Conservation (phyloP, 257 asterid species). For the Solanum pinnatisectum region DNA sequence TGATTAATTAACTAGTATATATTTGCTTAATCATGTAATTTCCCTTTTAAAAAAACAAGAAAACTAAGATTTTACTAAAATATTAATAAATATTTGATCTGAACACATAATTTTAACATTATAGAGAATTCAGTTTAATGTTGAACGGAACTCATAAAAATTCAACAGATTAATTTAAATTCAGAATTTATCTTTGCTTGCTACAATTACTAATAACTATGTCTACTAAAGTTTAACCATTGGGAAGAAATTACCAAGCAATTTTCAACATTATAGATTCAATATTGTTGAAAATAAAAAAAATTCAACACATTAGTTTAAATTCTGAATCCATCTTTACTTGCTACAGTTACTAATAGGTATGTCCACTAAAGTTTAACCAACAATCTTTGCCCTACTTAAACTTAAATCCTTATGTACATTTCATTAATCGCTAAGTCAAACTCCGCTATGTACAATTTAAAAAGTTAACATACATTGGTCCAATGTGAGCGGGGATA, state of each 20-base stretch:
- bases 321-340: neutral
- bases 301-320: neutral
- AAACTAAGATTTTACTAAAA: too few species aligned
- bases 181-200: too few species aligned
- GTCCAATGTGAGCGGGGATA: conserved; percentile 11
- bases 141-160: too few species aligned
- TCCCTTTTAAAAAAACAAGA: too few species aligned
- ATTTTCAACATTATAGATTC: neutral
- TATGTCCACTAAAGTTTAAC: neutral
- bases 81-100: too few species aligned
- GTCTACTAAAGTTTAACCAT: too few species aligned
- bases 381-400: neutral
- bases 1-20: too few species aligned
- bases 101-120: too few species aligned
- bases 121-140: too few species aligned
- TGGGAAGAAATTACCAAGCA: neutral
- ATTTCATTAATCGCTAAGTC: neutral
- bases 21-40: too few species aligned
- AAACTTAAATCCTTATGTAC: neutral
- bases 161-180: neutral
- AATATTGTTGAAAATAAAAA: neutral
- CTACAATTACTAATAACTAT: too few species aligned
- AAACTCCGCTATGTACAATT: too few species aligned
- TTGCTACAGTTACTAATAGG: neutral
- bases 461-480: neutral